Conservation (phyloP, 768 basidiomycete species). For the Boletus vermiculosoides region DNA sequence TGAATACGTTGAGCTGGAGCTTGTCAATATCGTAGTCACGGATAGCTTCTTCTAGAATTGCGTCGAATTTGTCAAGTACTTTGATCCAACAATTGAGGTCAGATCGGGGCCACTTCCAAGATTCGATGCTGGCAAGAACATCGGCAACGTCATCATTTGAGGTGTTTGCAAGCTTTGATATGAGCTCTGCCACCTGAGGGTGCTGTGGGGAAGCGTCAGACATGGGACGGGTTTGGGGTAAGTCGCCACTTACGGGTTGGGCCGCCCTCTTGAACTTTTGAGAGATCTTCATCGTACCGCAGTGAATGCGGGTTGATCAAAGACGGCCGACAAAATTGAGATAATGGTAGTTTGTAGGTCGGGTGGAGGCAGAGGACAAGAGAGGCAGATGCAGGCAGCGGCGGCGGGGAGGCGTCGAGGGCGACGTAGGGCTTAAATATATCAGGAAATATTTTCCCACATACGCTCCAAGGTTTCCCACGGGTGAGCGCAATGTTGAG, state of each 20-base stretch:
- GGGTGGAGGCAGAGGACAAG: conserved; percentile 10
- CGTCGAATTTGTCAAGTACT: conserved; percentile 94
- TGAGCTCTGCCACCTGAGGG: conserved; percentile 78
- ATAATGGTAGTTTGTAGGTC: conserved; percentile 1
- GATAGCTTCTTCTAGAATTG: conserved; percentile 79
- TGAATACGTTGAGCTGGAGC: conserved; percentile 78
- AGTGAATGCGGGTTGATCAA: conserved; percentile 40
- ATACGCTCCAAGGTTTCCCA: neutral
- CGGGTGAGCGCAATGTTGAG: neutral
- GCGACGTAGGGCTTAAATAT: conserved; percentile 30
- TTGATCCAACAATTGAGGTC: conserved; percentile 97
- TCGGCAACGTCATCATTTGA: conserved; percentile 69
- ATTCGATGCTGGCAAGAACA: conserved; percentile 64
- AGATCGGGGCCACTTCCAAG: conserved; percentile 94
- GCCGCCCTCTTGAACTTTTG: conserved; percentile 81
- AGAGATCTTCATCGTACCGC: conserved; percentile 81
- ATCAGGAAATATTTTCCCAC: conserved; percentile 34
- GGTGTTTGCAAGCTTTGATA: conserved; percentile 63
- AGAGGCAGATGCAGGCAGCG: conserved; percentile 1
- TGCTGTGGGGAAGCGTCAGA: conserved; percentile 46
- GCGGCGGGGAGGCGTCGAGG: conserved; percentile 9
- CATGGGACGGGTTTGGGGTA: neutral
- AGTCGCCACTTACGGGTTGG: conserved; percentile 60
- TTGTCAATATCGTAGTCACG: conserved; percentile 83
- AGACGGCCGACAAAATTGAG: conserved; percentile 10